Percentiles rank a stretch among this genome's conserved stretches.
phyloP scores from a whole-genome alignment of 345 rosid species.

The Citrus sp. region DNA sequence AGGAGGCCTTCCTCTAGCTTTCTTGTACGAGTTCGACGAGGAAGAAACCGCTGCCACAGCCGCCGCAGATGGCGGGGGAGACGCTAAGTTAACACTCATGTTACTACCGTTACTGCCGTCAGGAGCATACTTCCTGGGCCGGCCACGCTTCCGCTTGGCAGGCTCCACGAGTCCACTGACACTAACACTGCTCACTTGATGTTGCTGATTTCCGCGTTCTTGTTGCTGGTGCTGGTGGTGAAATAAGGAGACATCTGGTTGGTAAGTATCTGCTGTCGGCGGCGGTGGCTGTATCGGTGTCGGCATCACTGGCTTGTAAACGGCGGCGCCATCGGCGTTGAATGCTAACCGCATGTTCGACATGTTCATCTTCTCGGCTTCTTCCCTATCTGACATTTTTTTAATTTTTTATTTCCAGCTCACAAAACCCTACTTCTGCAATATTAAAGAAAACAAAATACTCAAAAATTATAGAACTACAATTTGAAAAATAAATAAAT shows the following conservation, averaged over 20 bases:
- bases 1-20: slow-evolving; percentile 39
- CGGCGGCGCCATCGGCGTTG: slow-evolving; percentile 7
- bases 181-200: neutral
- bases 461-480: neutral
- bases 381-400: slow-evolving; percentile 12
- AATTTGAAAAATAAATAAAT: neutral
- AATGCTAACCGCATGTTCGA: slow-evolving; percentile 17
- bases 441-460: neutral
- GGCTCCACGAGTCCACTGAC: slow-evolving; percentile 1
- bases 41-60: slow-evolving; percentile 8
- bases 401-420: neutral
- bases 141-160: slow-evolving; percentile 19
- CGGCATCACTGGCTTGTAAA: slow-evolving; percentile 21
- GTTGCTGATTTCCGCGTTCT: neutral
- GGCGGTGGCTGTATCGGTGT: neutral
- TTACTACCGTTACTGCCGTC: neutral
- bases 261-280: neutral
- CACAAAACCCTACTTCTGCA: slow-evolving; percentile 12
- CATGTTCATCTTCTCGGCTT: slow-evolving; percentile 2
- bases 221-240: neutral
- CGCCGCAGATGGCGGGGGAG: slow-evolving; percentile 10
- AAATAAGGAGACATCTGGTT: neutral
- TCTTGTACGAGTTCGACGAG: slow-evolving; percentile 22
- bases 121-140: slow-evolving; percentile 14
- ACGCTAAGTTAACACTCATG: slow-evolving; percentile 13